These are phyloP conservation scores for Eleusine indica DNA, from an alignment of 176 grass and related monocot genomes.

Conservation along the genomic window DNA sequence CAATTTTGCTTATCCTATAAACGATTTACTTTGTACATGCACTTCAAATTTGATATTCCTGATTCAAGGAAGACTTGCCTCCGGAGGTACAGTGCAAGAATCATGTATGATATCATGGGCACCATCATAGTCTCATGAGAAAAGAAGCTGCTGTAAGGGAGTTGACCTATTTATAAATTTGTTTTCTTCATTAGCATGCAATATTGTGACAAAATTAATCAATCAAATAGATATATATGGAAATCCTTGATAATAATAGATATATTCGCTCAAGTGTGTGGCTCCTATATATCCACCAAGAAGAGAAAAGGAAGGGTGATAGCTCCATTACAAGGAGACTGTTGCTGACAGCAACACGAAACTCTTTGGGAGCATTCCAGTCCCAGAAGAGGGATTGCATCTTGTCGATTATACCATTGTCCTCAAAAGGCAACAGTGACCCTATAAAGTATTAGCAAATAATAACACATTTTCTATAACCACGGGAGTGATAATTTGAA, in stretches of 20 bases:
- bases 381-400: neutral
- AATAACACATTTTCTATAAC: neutral
- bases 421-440: neutral
- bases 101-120: neutral
- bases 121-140: neutral
- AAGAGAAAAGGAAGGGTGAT: constrained; percentile 30
- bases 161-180: neutral
- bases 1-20: neutral
- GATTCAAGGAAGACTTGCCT: neutral
- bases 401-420: neutral
- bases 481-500: neutral
- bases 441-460: neutral
- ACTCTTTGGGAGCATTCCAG: neutral
- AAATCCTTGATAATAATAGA: neutral
- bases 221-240: neutral
- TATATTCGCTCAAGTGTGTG: neutral
- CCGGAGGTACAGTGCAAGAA: neutral
- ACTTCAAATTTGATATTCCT: neutral
- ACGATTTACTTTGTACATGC: neutral
- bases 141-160: neutral
- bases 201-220: neutral
- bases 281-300: constrained; percentile 1
- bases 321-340: neutral
- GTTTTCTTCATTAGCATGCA: neutral
- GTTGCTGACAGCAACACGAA: neutral